phyloP scores from a whole-genome alignment of 768 basidiomycete genomes.

The Mycena metata region DNA sequence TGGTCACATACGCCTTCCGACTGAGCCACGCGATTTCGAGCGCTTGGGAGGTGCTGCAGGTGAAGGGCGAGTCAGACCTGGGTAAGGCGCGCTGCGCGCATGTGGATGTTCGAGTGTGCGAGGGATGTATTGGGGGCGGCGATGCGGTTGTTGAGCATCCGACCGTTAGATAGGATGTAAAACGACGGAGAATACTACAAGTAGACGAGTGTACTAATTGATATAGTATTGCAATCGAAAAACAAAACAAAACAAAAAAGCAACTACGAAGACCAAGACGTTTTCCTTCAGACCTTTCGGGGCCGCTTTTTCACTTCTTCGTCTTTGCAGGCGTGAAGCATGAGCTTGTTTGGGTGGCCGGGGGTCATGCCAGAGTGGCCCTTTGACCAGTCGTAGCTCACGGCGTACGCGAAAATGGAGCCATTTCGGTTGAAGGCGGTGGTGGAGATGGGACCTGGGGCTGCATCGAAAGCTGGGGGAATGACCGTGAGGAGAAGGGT shows the following conservation, averaged over 20 bases:
- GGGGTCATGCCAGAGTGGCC: slow-evolving; percentile 87
- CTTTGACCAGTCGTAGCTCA: slow-evolving; percentile 96
- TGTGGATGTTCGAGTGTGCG: slow-evolving; percentile 92
- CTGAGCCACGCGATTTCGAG: slow-evolving; percentile 90
- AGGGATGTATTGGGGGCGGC: slow-evolving; percentile 90
- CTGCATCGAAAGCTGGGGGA: slow-evolving; percentile 75
- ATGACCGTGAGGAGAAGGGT: slow-evolving; percentile 11
- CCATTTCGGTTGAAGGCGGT: slow-evolving; percentile 91
- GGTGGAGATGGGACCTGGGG: slow-evolving; percentile 82
- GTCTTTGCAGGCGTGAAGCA: slow-evolving; percentile 88
- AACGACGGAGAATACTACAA: neutral
- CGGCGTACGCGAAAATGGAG: slow-evolving; percentile 90
- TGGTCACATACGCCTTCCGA: slow-evolving; percentile 92
- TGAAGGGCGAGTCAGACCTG: slow-evolving; percentile 83
- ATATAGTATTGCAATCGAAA: slow-evolving; percentile 18
- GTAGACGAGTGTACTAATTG: slow-evolving; percentile 1
- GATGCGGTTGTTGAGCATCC: slow-evolving; percentile 89
- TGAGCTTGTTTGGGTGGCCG: slow-evolving; percentile 78
- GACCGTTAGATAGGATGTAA: slow-evolving; percentile 94
- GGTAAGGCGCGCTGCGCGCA: slow-evolving; percentile 85
- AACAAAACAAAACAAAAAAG: slow-evolving; percentile 3
- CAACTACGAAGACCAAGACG: slow-evolving; percentile 9
- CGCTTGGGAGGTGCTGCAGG: slow-evolving; percentile 92
- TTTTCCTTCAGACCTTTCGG: slow-evolving; percentile 51
- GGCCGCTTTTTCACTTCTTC: slow-evolving; percentile 84